Evolutionary conservation across 176 grass and related monocot genomes (phyloP).

Genomic region (Carex littledalei): DNA sequence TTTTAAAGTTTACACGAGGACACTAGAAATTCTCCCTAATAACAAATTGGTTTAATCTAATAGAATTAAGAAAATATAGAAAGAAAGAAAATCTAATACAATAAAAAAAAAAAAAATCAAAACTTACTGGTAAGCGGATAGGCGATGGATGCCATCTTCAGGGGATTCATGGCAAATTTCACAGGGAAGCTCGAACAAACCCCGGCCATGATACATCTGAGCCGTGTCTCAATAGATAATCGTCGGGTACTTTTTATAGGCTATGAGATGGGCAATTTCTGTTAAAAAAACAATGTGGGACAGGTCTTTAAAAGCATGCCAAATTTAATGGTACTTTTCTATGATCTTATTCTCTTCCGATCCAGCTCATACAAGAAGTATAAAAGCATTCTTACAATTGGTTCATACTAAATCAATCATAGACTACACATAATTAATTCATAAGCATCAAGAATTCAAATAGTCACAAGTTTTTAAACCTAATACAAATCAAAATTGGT

Average conservation of each 20-base stretch:
- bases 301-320: no score
- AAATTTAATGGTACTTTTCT: no score
- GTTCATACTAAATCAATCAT: neutral
- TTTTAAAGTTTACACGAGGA: no score
- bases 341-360: no score
- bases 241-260: no score
- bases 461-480: neutral
- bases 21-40: no score
- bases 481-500: neutral
- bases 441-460: neutral
- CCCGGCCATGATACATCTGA: neutral
- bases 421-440: neutral
- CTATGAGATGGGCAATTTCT: no score
- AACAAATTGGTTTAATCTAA: no score
- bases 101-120: neutral
- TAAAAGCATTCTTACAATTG: neutral
- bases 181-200: neutral
- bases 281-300: no score
- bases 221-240: no score
- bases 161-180: neutral
- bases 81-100: neutral
- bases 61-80: no score
- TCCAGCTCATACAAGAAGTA: no score
- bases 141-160: neutral
- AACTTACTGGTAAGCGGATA: neutral